Conservation (phyloP, 768 basidiomycete genomes). For the Lyophyllum shimeji region DNA sequence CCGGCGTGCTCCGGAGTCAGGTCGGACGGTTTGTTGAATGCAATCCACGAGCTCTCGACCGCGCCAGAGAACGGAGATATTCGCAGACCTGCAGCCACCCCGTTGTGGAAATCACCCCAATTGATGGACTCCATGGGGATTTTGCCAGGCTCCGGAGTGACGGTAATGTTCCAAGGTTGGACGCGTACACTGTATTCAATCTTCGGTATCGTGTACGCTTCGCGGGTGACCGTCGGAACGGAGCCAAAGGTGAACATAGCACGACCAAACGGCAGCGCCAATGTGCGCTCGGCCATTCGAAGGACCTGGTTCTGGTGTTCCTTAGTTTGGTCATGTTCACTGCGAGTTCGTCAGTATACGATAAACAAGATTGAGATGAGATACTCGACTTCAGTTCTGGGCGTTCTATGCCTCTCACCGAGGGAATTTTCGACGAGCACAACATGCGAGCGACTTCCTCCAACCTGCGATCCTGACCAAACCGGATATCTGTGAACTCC, state of each 20-base stretch:
- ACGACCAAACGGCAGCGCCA: conserved; percentile 87
- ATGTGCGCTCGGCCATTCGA: conserved; percentile 81
- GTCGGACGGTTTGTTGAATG: conserved; percentile 91
- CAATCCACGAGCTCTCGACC: conserved; percentile 93
- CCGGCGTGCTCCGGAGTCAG: conserved; percentile 96
- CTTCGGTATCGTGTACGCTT: conserved; percentile 78
- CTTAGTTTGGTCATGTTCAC: conserved; percentile 85
- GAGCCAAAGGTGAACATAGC: conserved; percentile 92
- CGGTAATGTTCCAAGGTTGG: conserved; percentile 67
- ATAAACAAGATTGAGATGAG: neutral
- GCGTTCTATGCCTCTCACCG: conserved; percentile 63
- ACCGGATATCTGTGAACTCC: conserved; percentile 81
- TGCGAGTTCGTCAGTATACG: conserved; percentile 26
- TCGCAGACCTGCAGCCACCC: conserved; percentile 88
- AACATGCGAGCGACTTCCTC: conserved; percentile 92
- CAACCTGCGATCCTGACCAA: conserved; percentile 85
- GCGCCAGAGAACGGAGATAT: conserved; percentile 72
- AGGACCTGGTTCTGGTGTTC: conserved; percentile 83
- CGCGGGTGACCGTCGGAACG: conserved; percentile 69
- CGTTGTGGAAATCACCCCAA: conserved; percentile 99
- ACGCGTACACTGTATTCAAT: conserved; percentile 75
- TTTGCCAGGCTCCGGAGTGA: conserved; percentile 70
- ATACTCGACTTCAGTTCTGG: conserved; percentile 65
- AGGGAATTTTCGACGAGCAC: conserved; percentile 71
- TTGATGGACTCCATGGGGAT: conserved; percentile 67